A percentile compares a stretch with the other conserved stretches of the same genome.
Evolutionary conservation across 768 basidiomycete species (phyloP).

Genomic region (Tephrocybe sp.): DNA sequence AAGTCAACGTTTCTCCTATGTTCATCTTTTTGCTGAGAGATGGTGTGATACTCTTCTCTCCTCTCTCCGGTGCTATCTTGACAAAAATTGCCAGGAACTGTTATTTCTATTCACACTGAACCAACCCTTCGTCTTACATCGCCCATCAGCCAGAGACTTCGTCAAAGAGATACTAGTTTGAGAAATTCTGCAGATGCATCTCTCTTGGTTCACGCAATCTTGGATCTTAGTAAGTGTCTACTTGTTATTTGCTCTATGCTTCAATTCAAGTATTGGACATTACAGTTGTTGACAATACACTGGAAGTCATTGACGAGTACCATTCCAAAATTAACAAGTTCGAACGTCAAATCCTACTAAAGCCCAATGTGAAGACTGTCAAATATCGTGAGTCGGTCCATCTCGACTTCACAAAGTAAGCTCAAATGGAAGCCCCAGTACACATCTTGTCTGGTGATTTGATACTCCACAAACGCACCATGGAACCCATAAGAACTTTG

Average conservation of each 20-base stretch:
- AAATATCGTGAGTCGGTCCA: constrained; percentile 47
- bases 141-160: constrained; percentile 58
- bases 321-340: constrained; percentile 61
- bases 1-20: constrained; percentile 57
- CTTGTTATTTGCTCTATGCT: background rate
- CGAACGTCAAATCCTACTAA: constrained; percentile 59
- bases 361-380: constrained; percentile 62
- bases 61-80: background rate
- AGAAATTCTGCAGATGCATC: constrained; percentile 66
- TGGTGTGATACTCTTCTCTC: constrained; percentile 30
- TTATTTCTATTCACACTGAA: constrained; percentile 56
- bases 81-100: constrained; percentile 40
- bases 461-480: constrained; percentile 69
- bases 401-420: background rate
- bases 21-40: constrained; percentile 67
- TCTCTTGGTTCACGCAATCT: constrained; percentile 64
- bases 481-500: constrained; percentile 70
- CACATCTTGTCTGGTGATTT: constrained; percentile 79
- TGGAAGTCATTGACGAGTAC: constrained; percentile 70
- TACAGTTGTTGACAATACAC: constrained; percentile 66
- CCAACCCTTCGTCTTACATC: constrained; percentile 45
- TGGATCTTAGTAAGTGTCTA: constrained; percentile 51
- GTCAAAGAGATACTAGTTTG: constrained; percentile 57
- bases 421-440: too few species aligned
- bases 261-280: background rate